Evolutionary conservation across 179 eudicot species (phyloP), one percentile per base, ranked within the genome.

Genomic region (Corrigiola litoralis): DNA sequence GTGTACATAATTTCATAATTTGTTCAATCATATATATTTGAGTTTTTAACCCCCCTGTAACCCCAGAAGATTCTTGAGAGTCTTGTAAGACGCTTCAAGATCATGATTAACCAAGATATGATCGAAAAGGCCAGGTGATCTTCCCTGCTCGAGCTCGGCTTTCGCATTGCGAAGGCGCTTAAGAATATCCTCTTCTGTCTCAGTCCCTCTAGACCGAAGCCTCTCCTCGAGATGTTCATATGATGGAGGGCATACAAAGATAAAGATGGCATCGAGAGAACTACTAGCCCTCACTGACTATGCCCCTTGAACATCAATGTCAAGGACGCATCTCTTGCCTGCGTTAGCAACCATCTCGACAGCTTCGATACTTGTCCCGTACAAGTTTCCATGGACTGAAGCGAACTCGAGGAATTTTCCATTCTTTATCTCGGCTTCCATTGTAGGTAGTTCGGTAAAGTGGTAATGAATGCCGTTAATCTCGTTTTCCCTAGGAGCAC

Each of bases 261-360:
- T 81, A 79, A 85, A 89, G 56, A 87, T 69, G n/a, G 95, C 92
- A 76, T 92, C 92, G 47, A 92, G 90, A 76, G 92, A 73, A 78
- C 86, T n/a, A n/a, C n/a, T 92, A 73, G 87, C 82, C 82, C 84
- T 89, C 83, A 92, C 95, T 32, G 96, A 79, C 69, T 83, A 77
- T 66, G 98, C 96, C 63, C 98, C 98, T 87, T 92, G 96, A 68
- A 92, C 95, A 81, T 92, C 96, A 79, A 92, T 92, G 80, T 92
- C 98, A 73, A 92, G 98, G 75, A 92, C 87, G 81, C 98, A 92
- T 78, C 96, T 92, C 98, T 92, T 89, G 65, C 95, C 98, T 9
- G 73, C 72, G 72, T 92, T 95, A 1, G 90, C 84, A 65, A 92
- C 96, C 53, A 69, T 81, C 68, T 89, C 92, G 16, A 92, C 98